Evolutionary conservation across 78 protist species (phyloP).

Genomic region (slime mould (Dictyostelium discoideum)): dicty_2.7 NC_007090.3:1505001-1505500

Average conservation of each 20-base stretch:
- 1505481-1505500: slow-evolving; percentile 99
- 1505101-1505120: slow-evolving; percentile 93
- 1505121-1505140: slow-evolving; percentile 96
- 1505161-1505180: slow-evolving; percentile 93
- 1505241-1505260: slow-evolving; percentile 94
- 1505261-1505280: slow-evolving; percentile 94
- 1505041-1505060: slow-evolving; percentile 12
- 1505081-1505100: slow-evolving; percentile 86
- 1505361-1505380: slow-evolving; percentile 93
- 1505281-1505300: slow-evolving; percentile 98
- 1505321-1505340: slow-evolving; percentile 86
- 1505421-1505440: slow-evolving; percentile 89
- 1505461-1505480: slow-evolving; percentile 97
- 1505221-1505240: slow-evolving; percentile 94
- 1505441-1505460: slow-evolving; percentile 12
- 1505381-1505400: slow-evolving; percentile 98
- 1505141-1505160: slow-evolving; percentile 98
- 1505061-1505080: slow-evolving; percentile 87
- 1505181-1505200: slow-evolving; percentile 98
- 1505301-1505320: slow-evolving; percentile 80
- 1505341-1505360: slow-evolving; percentile 92
- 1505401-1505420: slow-evolving; percentile 85
- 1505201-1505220: slow-evolving; percentile 98
- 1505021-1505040: slow-evolving; percentile 77
- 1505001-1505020: slow-evolving; percentile 98